Conservation (phyloP, 2,329 filamentous ascomycete genomes). For the Apiospora sp. region DNA sequence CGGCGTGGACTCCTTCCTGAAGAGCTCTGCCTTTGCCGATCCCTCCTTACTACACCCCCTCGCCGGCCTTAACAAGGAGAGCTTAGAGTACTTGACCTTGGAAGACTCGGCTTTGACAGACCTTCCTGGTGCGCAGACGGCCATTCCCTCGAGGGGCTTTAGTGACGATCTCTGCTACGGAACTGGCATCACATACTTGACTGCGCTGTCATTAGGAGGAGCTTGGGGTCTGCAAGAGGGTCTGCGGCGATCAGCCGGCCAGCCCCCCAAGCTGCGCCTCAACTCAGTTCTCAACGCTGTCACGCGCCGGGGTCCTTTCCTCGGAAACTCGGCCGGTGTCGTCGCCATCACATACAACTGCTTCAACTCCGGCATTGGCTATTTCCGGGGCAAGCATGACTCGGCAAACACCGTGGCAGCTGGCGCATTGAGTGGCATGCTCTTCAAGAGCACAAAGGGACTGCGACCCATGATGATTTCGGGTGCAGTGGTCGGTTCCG, state of each 20-base stretch:
- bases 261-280: slow-evolving; percentile 87
- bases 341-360: slow-evolving; percentile 97
- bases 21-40: slow-evolving; percentile 79
- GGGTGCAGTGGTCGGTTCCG: slow-evolving; percentile 83
- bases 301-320: slow-evolving; percentile 89
- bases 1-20: slow-evolving; percentile 88
- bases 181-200: slow-evolving; percentile 90
- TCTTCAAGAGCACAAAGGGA: slow-evolving; percentile 96
- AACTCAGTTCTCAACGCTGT: slow-evolving; percentile 96
- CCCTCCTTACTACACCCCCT: slow-evolving; percentile 90
- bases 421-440: slow-evolving; percentile 85
- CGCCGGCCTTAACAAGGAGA: slow-evolving; percentile 90
- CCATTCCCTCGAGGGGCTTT: slow-evolving; percentile 94
- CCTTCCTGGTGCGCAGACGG: slow-evolving; percentile 84
- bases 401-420: slow-evolving; percentile 87
- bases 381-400: slow-evolving; percentile 85
- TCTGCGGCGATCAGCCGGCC: slow-evolving; percentile 75
- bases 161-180: slow-evolving; percentile 98
- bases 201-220: slow-evolving; percentile 86
- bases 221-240: slow-evolving; percentile 94
- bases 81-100: slow-evolving; percentile 92
- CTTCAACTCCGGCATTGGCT: slow-evolving; percentile 84
- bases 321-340: slow-evolving; percentile 95
- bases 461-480: slow-evolving; percentile 94
- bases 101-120: slow-evolving; percentile 91